These are phyloP conservation scores for Alternaria ethzedia DNA, from an alignment of 2,329 filamentous ascomycete species.

Conservation along the genomic window DNA sequence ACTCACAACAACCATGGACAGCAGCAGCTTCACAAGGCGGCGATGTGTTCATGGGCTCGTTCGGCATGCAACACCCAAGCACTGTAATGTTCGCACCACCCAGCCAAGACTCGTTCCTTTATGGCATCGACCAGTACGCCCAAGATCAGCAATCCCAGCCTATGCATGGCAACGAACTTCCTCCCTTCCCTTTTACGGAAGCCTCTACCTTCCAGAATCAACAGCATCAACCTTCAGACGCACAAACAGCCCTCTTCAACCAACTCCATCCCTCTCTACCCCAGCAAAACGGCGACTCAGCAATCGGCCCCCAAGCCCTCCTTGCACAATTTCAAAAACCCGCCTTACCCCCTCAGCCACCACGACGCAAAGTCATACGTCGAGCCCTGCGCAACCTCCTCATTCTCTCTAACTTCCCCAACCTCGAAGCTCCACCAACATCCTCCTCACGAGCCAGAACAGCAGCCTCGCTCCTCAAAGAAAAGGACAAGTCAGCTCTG, in stretches of 20 bases:
- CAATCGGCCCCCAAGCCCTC: conserved; percentile 27
- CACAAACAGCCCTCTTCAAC: conserved; percentile 30
- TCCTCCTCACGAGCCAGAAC: conserved; percentile 57
- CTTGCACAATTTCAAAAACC: conserved; percentile 32
- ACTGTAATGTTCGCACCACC: conserved; percentile 45
- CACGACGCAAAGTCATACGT: conserved; percentile 50
- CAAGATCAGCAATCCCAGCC: conserved; percentile 24
- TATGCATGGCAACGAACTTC: conserved; percentile 20
- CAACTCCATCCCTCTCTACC: conserved; percentile 21
- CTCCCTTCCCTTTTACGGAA: conserved; percentile 35
- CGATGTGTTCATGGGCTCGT: conserved; percentile 33
- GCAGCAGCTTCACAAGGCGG: conserved; percentile 32
- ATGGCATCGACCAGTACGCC: conserved; percentile 48
- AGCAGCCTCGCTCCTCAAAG: conserved; percentile 47
- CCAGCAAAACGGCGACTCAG: conserved; percentile 13
- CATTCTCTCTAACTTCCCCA: conserved; percentile 57
- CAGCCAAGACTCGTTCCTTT: conserved; percentile 43
- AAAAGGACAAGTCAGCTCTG: conserved; percentile 55
- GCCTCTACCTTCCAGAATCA: conserved; percentile 21
- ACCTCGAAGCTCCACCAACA: conserved; percentile 50
- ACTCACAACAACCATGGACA: conserved; percentile 27
- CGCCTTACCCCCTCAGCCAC: conserved; percentile 26
- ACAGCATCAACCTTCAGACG: conserved; percentile 26
- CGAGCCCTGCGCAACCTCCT: conserved; percentile 64
- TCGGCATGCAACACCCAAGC: conserved; percentile 32